phyloP scores from a whole-genome alignment of 306 rosid species.

The Castanospermum australe region DNA sequence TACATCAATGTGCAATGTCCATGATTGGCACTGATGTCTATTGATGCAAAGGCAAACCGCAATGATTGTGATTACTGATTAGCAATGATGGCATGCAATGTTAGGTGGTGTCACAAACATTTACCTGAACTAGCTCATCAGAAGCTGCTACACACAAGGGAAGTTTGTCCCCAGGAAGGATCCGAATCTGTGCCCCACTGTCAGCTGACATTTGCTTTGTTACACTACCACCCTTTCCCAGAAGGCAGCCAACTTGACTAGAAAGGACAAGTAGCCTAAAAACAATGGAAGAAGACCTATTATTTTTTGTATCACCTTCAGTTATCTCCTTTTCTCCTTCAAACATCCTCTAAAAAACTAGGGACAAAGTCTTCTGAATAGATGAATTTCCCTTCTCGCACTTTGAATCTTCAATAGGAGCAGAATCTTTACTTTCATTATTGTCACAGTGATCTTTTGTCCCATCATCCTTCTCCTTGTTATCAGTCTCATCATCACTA shows the following conservation, averaged over 20 bases:
- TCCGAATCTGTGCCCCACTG: constrained; percentile 90
- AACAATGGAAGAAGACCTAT: constrained; percentile 39
- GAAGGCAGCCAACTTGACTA: constrained; percentile 81
- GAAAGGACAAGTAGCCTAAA: constrained; percentile 75
- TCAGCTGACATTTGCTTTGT: constrained; percentile 81
- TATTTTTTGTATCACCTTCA: constrained; percentile 48
- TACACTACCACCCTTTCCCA: constrained; percentile 93
- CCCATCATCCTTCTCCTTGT: constrained; percentile 34
- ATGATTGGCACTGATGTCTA: background rate
- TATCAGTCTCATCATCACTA: constrained; percentile 41
- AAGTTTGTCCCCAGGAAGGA: constrained; percentile 83
- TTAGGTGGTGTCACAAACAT: background rate
- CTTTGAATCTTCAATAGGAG: constrained; percentile 30
- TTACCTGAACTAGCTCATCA: constrained; percentile 92
- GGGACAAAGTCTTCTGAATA: constrained; percentile 58
- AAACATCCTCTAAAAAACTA: constrained; percentile 66
- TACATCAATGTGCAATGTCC: background rate
- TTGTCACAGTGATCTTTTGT: constrained; percentile 16
- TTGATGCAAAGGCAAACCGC: too few species aligned
- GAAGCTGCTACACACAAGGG: constrained; percentile 63
- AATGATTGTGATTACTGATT: background rate
- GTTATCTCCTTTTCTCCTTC: constrained; percentile 51
- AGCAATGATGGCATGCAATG: background rate
- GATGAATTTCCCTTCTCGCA: constrained; percentile 39
- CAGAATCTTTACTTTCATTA: constrained; percentile 41